Evolutionary conservation across 495 filamentous ascomycete genomes (phyloP).

Genomic region (Penicillium goetzii): DNA sequence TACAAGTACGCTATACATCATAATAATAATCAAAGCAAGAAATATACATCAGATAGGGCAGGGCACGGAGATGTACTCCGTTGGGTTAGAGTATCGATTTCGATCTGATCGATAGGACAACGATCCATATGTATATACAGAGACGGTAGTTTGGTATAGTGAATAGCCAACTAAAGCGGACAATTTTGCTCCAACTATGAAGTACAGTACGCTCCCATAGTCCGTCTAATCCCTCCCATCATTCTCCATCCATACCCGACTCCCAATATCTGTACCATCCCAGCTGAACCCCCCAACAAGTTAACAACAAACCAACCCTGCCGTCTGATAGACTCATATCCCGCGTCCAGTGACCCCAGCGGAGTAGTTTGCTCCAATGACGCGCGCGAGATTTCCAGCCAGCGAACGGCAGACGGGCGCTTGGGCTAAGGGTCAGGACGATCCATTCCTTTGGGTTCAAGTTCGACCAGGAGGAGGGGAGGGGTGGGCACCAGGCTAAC

Average conservation of each 20-base stretch:
- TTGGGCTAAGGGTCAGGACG: conserved; percentile 29
- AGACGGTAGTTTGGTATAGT: too few species aligned
- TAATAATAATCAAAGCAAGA: too few species aligned
- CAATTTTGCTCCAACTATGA: background rate
- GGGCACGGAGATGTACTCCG: background rate
- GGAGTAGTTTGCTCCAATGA: background rate
- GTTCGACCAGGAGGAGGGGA: conserved; percentile 15
- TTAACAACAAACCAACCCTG: background rate
- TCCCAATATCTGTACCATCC: background rate
- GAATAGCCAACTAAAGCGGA: too few species aligned
- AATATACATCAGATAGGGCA: background rate
- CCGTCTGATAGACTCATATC: conserved; percentile 2
- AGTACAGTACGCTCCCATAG: background rate
- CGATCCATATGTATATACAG: background rate
- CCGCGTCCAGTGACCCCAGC: conserved; percentile 6
- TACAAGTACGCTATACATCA: too few species aligned
- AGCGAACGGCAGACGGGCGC: conserved; percentile 10
- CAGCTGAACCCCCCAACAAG: background rate
- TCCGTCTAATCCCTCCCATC: background rate
- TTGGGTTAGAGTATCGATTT: background rate
- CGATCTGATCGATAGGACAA: background rate
- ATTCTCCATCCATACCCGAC: background rate
- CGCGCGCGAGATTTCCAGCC: background rate
- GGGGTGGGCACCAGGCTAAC: background rate
- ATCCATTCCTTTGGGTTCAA: conserved; percentile 39